These are phyloP conservation scores for Gliomastix tumulicola DNA, from an alignment of 2,329 filamentous ascomycete genomes.

Conservation along the genomic window DNA sequence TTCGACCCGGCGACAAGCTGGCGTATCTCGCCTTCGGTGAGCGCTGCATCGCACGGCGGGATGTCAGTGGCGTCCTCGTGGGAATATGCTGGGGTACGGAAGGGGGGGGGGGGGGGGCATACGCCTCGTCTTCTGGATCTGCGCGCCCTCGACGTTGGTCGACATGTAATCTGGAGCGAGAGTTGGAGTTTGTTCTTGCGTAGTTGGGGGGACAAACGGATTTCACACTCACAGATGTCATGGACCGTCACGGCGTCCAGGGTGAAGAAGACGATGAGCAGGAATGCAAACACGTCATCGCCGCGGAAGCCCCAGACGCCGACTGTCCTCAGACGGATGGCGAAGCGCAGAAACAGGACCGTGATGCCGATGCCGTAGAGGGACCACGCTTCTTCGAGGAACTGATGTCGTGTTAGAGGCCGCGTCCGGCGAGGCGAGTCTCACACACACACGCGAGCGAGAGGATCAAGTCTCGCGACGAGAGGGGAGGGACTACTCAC, in stretches of 20 bases:
- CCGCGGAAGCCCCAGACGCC: conserved; percentile 26
- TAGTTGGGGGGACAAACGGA: not conserved
- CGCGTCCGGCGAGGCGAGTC: not conserved
- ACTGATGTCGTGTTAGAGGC: conserved; percentile 8
- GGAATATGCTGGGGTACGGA: no score
- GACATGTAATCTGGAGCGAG: conserved; percentile 13
- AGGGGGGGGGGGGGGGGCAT: not conserved
- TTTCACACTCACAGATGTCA: conserved; percentile 20
- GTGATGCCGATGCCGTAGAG: conserved; percentile 21
- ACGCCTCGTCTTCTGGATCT: conserved; percentile 2
- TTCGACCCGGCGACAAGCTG: conserved; percentile 23
- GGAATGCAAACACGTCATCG: conserved; percentile 27
- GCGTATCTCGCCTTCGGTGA: conserved; percentile 17
- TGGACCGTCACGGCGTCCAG: conserved; percentile 26
- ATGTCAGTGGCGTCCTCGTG: no score
- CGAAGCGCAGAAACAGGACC: conserved; percentile 22
- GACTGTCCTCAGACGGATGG: conserved; percentile 25
- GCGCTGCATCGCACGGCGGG: not conserved
- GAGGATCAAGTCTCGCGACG: not conserved
- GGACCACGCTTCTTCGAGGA: conserved; percentile 19
- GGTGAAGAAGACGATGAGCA: conserved; percentile 23
- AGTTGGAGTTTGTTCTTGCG: no score
- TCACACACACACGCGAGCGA: not conserved
- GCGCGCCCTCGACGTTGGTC: conserved; percentile 12
- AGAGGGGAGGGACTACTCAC: not conserved